These are phyloP conservation scores for Ogataea naganishii DNA, from an alignment of 805 yeast genomes.

Conservation along the genomic window DNA sequence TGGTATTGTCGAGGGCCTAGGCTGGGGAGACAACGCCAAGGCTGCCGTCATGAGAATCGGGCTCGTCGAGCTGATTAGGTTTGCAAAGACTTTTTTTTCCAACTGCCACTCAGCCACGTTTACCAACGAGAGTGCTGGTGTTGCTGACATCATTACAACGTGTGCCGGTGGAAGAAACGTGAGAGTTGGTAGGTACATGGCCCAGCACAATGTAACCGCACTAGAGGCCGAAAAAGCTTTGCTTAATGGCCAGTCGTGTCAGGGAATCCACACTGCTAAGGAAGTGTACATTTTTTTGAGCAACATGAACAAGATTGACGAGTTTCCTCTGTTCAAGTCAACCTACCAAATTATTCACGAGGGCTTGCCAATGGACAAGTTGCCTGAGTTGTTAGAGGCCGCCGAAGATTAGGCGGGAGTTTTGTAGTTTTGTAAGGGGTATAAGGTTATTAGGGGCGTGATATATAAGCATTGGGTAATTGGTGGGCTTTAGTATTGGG, in stretches of 20 bases:
- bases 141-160: slow-evolving; percentile 95
- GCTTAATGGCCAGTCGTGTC: slow-evolving; percentile 93
- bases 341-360: slow-evolving; percentile 82
- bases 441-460: neutral
- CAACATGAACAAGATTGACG: slow-evolving; percentile 41
- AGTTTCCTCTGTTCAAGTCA: slow-evolving; percentile 75
- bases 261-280: slow-evolving; percentile 83
- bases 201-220: slow-evolving; percentile 68
- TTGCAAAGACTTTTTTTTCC: slow-evolving; percentile 77
- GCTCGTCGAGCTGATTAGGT: slow-evolving; percentile 78
- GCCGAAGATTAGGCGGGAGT: slow-evolving; percentile 18
- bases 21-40: slow-evolving; percentile 99
- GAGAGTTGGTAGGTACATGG: slow-evolving; percentile 81
- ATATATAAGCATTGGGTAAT: too few relatives aligned
- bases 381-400: slow-evolving; percentile 63
- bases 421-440: too few relatives aligned
- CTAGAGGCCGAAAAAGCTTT: slow-evolving; percentile 76
- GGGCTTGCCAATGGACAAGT: slow-evolving; percentile 59
- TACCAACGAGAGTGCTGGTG: slow-evolving; percentile 93
- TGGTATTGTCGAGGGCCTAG: slow-evolving; percentile 94
- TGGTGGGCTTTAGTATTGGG: too few relatives aligned
- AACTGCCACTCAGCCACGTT: slow-evolving; percentile 69
- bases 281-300: slow-evolving; percentile 84
- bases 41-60: slow-evolving; percentile 98
- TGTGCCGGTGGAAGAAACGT: slow-evolving; percentile 98